These are phyloP conservation scores for Neocucurbitaria cava DNA, from an alignment of 2,329 filamentous ascomycete genomes.

Conservation along the genomic window DNA sequence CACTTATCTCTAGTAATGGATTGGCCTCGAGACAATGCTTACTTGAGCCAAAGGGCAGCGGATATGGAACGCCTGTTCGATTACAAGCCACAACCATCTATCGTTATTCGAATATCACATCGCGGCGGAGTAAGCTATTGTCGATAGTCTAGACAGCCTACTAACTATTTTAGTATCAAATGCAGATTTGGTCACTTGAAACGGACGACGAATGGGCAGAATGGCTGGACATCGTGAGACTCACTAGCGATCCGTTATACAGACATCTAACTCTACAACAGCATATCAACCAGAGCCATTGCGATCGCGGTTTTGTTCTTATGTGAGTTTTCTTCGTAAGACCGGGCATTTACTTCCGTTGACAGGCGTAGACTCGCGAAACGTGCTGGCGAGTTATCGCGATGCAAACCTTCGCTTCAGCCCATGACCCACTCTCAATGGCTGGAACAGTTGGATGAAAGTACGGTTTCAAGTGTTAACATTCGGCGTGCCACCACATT, in stretches of 20 bases:
- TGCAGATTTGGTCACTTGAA: slow-evolving; percentile 10
- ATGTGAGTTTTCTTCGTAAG: slow-evolving; percentile 8
- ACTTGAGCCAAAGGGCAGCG: slow-evolving; percentile 1
- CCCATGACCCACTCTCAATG: slow-evolving; percentile 3
- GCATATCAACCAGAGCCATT: neutral
- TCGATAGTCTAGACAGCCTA: neutral
- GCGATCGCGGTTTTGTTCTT: slow-evolving; percentile 13
- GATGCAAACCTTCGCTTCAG: neutral
- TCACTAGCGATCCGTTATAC: neutral
- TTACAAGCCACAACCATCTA: slow-evolving; percentile 10
- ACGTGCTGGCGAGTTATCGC: slow-evolving; percentile 6
- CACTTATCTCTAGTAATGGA: slow-evolving; percentile 8
- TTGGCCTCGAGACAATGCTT: slow-evolving; percentile 17
- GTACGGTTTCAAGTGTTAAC: neutral
- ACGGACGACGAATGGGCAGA: slow-evolving; percentile 9
- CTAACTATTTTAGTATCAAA: slow-evolving; percentile 12
- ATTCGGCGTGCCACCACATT: slow-evolving; percentile 11
- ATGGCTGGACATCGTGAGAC: slow-evolving; percentile 10
- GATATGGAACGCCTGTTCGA: slow-evolving; percentile 14
- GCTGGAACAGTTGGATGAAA: slow-evolving; percentile 1
- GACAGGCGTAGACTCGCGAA: slow-evolving; percentile 9
- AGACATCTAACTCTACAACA: neutral
- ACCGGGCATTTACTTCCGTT: neutral
- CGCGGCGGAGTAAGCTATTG: slow-evolving; percentile 10
- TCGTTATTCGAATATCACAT: slow-evolving; percentile 7